Evolutionary conservation across 257 asterid species (phyloP).

Genomic region (Nicotiana obtusifolia): DNA sequence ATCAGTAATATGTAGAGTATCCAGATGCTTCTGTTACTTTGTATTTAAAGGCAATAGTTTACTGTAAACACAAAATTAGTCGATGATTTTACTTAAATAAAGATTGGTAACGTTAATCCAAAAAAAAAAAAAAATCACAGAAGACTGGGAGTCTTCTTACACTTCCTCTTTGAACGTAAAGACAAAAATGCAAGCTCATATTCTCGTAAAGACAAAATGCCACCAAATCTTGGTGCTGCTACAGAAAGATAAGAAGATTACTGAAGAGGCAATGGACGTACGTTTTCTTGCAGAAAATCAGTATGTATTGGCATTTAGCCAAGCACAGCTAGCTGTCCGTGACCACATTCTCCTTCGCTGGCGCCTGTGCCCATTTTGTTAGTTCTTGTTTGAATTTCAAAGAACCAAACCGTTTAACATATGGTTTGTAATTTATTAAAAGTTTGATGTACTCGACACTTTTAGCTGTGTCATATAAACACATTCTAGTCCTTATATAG

Average conservation of each 20-base stretch:
- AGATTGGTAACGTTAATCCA: too few relatives aligned
- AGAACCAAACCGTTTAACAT: neutral
- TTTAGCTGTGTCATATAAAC: neutral
- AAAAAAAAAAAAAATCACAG: neutral
- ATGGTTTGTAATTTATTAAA: neutral
- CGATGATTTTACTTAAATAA: neutral
- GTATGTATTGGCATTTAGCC: neutral
- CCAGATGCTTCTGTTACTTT: neutral
- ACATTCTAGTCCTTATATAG: neutral
- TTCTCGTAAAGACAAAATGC: too few relatives aligned
- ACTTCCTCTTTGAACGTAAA: neutral
- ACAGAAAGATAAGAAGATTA: neutral
- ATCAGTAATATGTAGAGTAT: neutral
- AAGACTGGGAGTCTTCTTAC: neutral
- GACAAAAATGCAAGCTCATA: neutral
- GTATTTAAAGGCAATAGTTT: neutral
- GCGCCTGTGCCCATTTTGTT: neutral
- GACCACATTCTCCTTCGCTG: neutral
- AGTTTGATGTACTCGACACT: neutral
- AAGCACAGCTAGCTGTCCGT: conserved; percentile 7
- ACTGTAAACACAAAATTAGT: neutral
- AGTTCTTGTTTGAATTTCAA: neutral
- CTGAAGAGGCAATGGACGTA: neutral
- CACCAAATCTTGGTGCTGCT: neutral
- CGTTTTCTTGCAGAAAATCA: neutral